A percentile compares a stretch with the other conserved stretches of the same genome.
These are phyloP conservation scores for Pyricularia grisea DNA, from an alignment of 2,329 filamentous ascomycete genomes.

Conservation along the genomic window DNA sequence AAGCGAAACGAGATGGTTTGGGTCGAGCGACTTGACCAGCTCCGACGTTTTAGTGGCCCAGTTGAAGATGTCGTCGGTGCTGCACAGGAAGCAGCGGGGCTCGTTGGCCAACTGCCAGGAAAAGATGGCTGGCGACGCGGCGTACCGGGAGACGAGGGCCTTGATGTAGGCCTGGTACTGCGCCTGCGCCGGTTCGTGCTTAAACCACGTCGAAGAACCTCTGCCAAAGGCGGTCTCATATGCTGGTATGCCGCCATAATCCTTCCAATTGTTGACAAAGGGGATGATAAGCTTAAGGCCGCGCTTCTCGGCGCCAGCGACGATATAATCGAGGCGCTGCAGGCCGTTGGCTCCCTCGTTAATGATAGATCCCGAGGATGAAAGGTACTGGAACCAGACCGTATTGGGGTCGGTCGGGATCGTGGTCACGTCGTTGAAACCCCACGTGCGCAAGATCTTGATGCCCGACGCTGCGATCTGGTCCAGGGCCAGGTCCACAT, in stretches of 20 bases:
- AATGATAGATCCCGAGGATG: slow-evolving; percentile 41
- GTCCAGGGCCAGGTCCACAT: slow-evolving; percentile 42
- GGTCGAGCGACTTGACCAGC: slow-evolving; percentile 54
- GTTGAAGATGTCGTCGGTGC: slow-evolving; percentile 43
- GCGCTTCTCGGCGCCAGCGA: slow-evolving; percentile 46
- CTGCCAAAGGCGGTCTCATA: slow-evolving; percentile 47
- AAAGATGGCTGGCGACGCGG: slow-evolving; percentile 34
- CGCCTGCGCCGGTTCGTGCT: slow-evolving; percentile 32
- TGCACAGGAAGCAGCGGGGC: slow-evolving; percentile 52
- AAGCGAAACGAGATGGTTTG: slow-evolving; percentile 50
- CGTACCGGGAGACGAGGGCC: slow-evolving; percentile 35
- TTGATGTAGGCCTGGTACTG: slow-evolving; percentile 41
- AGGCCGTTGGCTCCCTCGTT: slow-evolving; percentile 55
- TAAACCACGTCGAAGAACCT: slow-evolving; percentile 43
- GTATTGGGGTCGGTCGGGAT: slow-evolving; percentile 21
- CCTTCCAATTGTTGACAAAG: slow-evolving; percentile 61
- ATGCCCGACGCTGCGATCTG: slow-evolving; percentile 39
- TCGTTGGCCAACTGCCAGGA: slow-evolving; percentile 45
- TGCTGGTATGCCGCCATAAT: slow-evolving; percentile 53
- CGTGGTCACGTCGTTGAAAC: slow-evolving; percentile 49
- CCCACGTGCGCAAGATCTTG: slow-evolving; percentile 52
- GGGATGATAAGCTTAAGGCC: slow-evolving; percentile 56
- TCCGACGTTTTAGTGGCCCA: slow-evolving; percentile 48
- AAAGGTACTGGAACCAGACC: slow-evolving; percentile 46
- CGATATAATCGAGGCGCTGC: slow-evolving; percentile 55